Percentiles rank a stretch among this genome's conserved stretches.
Conservation (phyloP, 1,284 basidiomycete genomes). For the Ganoderma resinaceum region DNA sequence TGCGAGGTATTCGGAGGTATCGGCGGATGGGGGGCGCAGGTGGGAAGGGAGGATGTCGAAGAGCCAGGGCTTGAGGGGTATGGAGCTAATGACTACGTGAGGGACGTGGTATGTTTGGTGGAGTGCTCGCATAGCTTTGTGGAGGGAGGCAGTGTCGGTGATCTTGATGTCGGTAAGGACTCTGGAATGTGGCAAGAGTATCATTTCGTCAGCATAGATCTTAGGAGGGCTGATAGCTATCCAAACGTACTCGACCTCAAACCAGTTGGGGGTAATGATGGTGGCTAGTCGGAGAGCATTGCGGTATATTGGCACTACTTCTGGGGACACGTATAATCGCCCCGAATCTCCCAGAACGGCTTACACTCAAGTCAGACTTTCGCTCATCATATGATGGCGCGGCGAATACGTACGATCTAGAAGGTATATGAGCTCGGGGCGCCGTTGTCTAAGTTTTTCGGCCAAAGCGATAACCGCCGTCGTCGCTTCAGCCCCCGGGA, state of each 20-base stretch:
- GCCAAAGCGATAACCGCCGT: slow-evolving; percentile 72
- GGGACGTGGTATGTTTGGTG: slow-evolving; percentile 81
- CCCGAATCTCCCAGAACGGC: slow-evolving; percentile 93
- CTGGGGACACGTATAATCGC: slow-evolving; percentile 85
- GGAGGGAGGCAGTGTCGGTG: slow-evolving; percentile 69
- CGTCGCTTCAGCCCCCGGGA: slow-evolving; percentile 87
- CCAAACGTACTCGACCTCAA: slow-evolving; percentile 87
- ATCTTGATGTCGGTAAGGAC: slow-evolving; percentile 79
- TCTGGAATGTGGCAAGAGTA: slow-evolving; percentile 47
- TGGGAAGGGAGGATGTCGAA: slow-evolving; percentile 52
- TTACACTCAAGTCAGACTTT: slow-evolving; percentile 36
- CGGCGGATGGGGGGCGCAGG: slow-evolving; percentile 45
- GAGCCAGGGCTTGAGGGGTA: slow-evolving; percentile 71
- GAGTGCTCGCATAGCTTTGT: slow-evolving; percentile 72
- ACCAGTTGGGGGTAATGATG: slow-evolving; percentile 98
- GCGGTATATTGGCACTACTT: slow-evolving; percentile 91
- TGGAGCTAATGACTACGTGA: slow-evolving; percentile 93
- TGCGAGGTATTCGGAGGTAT: slow-evolving; percentile 62
- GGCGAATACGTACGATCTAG: slow-evolving; percentile 79
- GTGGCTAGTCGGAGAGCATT: slow-evolving; percentile 82
- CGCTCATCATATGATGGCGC: neutral
- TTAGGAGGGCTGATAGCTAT: slow-evolving; percentile 1
- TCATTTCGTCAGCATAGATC: neutral
- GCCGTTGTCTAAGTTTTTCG: slow-evolving; percentile 59
- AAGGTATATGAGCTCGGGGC: slow-evolving; percentile 79